phyloP scores from a whole-genome alignment of 306 rosid species.

The Lablab purpureus region DNA sequence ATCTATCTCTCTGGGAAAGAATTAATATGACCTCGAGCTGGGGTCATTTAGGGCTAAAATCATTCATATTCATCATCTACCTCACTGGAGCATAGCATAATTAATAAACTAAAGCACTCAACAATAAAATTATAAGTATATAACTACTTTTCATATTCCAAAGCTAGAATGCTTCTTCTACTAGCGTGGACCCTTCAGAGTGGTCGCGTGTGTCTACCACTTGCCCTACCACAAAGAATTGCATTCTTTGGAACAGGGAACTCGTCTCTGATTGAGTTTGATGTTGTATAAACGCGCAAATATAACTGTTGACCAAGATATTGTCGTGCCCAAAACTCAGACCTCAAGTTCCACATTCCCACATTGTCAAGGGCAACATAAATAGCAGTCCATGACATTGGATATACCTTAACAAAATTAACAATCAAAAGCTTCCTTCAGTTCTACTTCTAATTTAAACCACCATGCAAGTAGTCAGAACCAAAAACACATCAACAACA shows the following conservation, averaged over 20 bases:
- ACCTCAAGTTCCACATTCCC: constrained; percentile 98
- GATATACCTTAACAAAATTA: constrained; percentile 73
- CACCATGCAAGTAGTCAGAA: neutral
- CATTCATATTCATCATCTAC: constrained; percentile 39
- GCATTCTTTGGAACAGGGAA: constrained; percentile 95
- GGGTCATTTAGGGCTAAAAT: constrained; percentile 56
- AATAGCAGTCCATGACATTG: constrained; percentile 94
- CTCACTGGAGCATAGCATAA: constrained; percentile 29
- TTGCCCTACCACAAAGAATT: constrained; percentile 82
- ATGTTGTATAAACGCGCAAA: constrained; percentile 76
- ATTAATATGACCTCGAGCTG: constrained; percentile 88
- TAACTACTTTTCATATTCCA: constrained; percentile 40
- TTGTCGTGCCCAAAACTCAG: constrained; percentile 95
- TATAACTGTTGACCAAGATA: constrained; percentile 92
- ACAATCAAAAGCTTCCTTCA: constrained; percentile 11
- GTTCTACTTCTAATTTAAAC: neutral
- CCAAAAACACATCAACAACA: neutral
- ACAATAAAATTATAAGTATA: constrained; percentile 46
- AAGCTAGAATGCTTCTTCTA: constrained; percentile 50
- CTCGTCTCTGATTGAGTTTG: constrained; percentile 89
- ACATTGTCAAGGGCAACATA: constrained; percentile 89
- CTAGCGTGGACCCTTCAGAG: constrained; percentile 51
- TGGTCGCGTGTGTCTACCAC: constrained; percentile 87
- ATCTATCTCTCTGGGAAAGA: constrained; percentile 56
- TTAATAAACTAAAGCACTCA: constrained; percentile 47